Conservation (phyloP, 176 grass and related monocot genomes). For the Areca catechu region DNA sequence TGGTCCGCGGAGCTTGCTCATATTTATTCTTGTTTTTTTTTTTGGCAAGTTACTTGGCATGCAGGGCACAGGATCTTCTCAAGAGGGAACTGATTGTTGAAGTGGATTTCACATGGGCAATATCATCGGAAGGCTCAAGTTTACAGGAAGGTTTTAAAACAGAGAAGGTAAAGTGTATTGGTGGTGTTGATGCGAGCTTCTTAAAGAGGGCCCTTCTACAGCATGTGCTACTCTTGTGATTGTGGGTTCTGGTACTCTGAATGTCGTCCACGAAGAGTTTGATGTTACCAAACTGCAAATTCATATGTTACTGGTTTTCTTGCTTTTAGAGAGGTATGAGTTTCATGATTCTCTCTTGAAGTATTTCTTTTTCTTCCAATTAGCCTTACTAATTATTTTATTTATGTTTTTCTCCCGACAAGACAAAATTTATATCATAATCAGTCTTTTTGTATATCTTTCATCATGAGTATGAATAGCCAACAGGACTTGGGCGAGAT, state of each 20-base stretch:
- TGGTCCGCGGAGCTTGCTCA: too few relatives aligned
- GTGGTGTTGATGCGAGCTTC: conserved; percentile 84
- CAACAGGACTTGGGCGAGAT: too few relatives aligned
- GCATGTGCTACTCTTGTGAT: conserved; percentile 61
- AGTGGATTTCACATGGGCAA: conserved; percentile 55
- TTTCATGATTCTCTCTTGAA: background rate
- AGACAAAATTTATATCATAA: too few relatives aligned
- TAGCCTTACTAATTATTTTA: background rate
- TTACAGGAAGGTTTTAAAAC: conserved; percentile 7
- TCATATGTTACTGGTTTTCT: conserved; percentile 83
- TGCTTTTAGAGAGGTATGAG: conserved; percentile 78
- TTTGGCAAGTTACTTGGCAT: conserved; percentile 3
- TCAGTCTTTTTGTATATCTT: too few relatives aligned
- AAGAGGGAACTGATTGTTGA: conserved; percentile 44
- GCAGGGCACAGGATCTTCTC: conserved; percentile 60
- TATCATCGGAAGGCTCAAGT: conserved; percentile 22
- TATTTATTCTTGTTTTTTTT: too few relatives aligned
- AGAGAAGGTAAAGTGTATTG: conserved; percentile 44
- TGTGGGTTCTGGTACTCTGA: conserved; percentile 42
- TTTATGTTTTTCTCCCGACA: too few relatives aligned
- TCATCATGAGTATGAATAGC: too few relatives aligned
- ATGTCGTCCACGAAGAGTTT: conserved; percentile 73
- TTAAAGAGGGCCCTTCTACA: conserved; percentile 43
- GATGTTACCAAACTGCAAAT: conserved; percentile 51
- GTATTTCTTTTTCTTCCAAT: background rate